Evolutionary conservation across 176 grass and related monocot genomes (phyloP).

Genomic region (Bolboschoenus planiculmis): DNA sequence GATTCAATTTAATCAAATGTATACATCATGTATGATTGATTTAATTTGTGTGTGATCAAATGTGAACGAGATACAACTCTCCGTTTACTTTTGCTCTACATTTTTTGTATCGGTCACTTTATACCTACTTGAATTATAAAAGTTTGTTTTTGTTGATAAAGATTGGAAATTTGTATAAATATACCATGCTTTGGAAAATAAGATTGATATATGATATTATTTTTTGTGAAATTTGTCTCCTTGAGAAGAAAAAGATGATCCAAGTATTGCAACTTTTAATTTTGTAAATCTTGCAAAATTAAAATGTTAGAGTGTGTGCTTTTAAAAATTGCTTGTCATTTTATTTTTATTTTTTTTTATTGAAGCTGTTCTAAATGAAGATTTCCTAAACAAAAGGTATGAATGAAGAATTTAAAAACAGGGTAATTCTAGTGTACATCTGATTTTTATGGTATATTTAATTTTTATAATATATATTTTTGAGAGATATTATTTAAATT

Average conservation of each 20-base stretch:
- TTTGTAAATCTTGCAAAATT: too few relatives aligned
- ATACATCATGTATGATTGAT: not conserved
- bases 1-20: not conserved
- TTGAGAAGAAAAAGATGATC: not conserved
- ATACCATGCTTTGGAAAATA: not conserved
- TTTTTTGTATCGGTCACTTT: not conserved
- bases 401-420: too few relatives aligned
- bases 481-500: too few relatives aligned
- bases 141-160: not conserved
- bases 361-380: too few relatives aligned
- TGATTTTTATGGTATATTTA: too few relatives aligned
- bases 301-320: too few relatives aligned
- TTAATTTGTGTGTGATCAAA: not conserved
- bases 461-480: too few relatives aligned
- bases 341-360: too few relatives aligned
- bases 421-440: too few relatives aligned
- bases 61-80: not conserved
- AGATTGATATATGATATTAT: not conserved
- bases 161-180: not conserved
- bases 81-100: not conserved
- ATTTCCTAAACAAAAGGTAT: too few relatives aligned
- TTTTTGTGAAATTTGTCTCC: not conserved
- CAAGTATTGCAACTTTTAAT: too few relatives aligned
- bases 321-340: too few relatives aligned
- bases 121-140: not conserved